Evolutionary conservation across 441 rosid species (phyloP).

Genomic region (Cnidoscolus chayamansa): DNA sequence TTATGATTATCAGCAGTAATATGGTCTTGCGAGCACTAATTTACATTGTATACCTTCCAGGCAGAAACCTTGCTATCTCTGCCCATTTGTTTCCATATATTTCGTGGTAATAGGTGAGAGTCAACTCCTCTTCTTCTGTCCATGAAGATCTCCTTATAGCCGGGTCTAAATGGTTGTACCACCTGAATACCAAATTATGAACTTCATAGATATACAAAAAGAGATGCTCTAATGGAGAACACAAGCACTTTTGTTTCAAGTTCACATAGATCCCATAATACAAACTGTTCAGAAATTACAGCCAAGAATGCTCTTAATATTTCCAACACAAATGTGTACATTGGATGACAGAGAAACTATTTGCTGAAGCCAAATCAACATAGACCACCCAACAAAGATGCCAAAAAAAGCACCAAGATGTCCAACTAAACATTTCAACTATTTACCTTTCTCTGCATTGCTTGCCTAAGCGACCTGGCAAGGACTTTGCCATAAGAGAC

Average conservation of each 20-base stretch:
- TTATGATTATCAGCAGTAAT: not conserved
- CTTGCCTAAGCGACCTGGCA: conserved; percentile 93
- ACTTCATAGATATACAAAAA: not conserved
- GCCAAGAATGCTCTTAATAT: too few species aligned
- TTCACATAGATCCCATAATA: not conserved
- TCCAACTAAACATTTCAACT: not conserved
- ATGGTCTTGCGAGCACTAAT: not conserved
- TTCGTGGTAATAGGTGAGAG: conserved; percentile 65
- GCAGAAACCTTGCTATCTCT: conserved; percentile 78
- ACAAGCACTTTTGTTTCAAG: not conserved
- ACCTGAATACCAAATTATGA: conserved; percentile 41
- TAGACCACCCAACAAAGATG: not conserved
- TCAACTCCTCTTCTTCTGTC: conserved; percentile 78
- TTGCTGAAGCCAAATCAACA: not conserved
- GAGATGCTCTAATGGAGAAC: conserved; percentile 4
- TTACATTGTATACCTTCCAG: conserved; percentile 64
- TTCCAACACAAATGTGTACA: not conserved
- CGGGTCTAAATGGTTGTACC: conserved; percentile 98
- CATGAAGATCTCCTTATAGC: conserved; percentile 78
- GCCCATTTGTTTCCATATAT: conserved; percentile 88
- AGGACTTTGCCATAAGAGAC: conserved; percentile 80
- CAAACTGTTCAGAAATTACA: too few species aligned
- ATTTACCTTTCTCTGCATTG: conserved; percentile 92
- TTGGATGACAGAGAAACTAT: not conserved
- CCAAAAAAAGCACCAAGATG: too few species aligned